Evolutionary conservation across 768 basidiomycete genomes (phyloP).

Genomic region (Boletellus ananiceps): DNA sequence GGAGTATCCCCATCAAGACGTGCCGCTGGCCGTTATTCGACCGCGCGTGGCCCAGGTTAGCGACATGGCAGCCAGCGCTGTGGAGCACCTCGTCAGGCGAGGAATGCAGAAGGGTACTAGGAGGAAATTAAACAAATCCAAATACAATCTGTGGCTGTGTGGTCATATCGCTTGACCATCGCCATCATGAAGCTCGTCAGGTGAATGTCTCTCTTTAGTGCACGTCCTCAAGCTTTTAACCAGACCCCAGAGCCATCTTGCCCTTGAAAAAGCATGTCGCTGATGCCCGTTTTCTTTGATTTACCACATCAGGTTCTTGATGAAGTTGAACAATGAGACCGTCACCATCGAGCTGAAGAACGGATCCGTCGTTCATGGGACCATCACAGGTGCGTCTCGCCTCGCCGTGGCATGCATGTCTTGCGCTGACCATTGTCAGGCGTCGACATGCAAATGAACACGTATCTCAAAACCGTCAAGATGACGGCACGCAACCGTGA

Average conservation of each 20-base stretch:
- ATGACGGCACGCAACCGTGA: slow-evolving; percentile 91
- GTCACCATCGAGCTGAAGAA: slow-evolving; percentile 98
- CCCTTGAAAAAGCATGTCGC: slow-evolving; percentile 9
- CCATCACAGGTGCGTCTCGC: slow-evolving; percentile 78
- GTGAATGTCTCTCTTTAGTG: slow-evolving; percentile 34
- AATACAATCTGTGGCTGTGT: slow-evolving; percentile 20
- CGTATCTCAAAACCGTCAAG: slow-evolving; percentile 95
- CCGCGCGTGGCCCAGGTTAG: too few relatives aligned
- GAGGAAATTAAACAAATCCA: slow-evolving; percentile 16
- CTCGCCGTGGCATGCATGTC: neutral
- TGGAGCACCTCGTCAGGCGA: too few relatives aligned
- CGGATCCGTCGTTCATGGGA: slow-evolving; percentile 91
- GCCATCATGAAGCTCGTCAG: slow-evolving; percentile 79
- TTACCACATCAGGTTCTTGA: slow-evolving; percentile 70
- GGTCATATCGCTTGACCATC: slow-evolving; percentile 24
- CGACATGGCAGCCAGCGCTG: too few relatives aligned
- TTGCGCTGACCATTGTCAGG: slow-evolving; percentile 42
- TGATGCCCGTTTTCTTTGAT: slow-evolving; percentile 21
- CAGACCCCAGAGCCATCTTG: slow-evolving; percentile 8
- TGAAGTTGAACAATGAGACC: slow-evolving; percentile 99
- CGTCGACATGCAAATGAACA: slow-evolving; percentile 99
- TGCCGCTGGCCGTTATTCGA: too few relatives aligned
- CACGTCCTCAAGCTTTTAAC: slow-evolving; percentile 4
- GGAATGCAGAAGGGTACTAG: too few relatives aligned
- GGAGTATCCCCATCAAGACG: neutral